phyloP scores from a whole-genome alignment of 2,329 filamentous ascomycete species.

The Claviceps sorghi region DNA sequence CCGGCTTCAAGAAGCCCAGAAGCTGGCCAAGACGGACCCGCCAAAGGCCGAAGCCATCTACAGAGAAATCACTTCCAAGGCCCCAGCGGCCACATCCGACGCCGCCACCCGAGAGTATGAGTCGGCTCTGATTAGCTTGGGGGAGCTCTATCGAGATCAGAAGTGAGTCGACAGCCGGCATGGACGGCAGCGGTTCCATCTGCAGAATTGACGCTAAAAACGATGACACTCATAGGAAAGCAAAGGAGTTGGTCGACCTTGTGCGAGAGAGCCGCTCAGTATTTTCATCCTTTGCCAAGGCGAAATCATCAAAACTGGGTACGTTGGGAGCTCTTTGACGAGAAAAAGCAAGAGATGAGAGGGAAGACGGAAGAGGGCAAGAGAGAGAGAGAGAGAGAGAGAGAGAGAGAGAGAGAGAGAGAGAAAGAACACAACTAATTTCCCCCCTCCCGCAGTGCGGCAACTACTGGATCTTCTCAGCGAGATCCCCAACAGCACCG shows the following conservation, averaged over 20 bases:
- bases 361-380: not conserved
- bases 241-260: slow-evolving; percentile 74
- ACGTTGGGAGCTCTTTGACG: slow-evolving; percentile 20
- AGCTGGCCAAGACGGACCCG: slow-evolving; percentile 65
- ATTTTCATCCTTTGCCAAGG: slow-evolving; percentile 93
- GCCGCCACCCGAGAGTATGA: slow-evolving; percentile 85
- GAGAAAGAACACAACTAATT: not conserved
- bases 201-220: slow-evolving; percentile 1
- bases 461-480: slow-evolving; percentile 93
- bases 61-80: slow-evolving; percentile 76
- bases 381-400: not conserved
- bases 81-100: slow-evolving; percentile 70
- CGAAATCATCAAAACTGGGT: slow-evolving; percentile 97
- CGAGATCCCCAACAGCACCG: slow-evolving; percentile 83
- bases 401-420: not conserved
- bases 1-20: slow-evolving; percentile 77
- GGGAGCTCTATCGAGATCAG: slow-evolving; percentile 83
- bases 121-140: slow-evolving; percentile 70
- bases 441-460: slow-evolving; percentile 47
- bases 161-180: slow-evolving; percentile 40
- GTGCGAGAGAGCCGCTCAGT: slow-evolving; percentile 82
- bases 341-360: no score
- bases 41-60: slow-evolving; percentile 75
- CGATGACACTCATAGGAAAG: slow-evolving; percentile 38
- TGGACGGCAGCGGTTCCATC: no score